Percentiles rank a stretch among this genome's conserved stretches.
Conservation (phyloP, 1,284 basidiomycete genomes). For the Austroboletus rostrupii region DNA sequence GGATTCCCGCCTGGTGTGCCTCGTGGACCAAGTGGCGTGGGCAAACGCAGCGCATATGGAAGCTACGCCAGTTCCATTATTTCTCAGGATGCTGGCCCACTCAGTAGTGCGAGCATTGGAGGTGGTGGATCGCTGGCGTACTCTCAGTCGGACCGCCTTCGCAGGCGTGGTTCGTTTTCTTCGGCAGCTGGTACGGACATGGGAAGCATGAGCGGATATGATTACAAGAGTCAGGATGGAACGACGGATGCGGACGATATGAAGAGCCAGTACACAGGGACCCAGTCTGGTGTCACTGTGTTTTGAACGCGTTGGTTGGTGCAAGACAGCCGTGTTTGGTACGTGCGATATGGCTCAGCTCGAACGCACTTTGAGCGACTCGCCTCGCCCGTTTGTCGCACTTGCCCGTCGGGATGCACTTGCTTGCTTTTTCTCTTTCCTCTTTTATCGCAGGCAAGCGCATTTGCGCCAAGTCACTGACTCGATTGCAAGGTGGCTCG, state of each 20-base stretch:
- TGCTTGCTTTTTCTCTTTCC: not conserved
- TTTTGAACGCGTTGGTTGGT: constrained; percentile 44
- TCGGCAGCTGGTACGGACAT: constrained; percentile 72
- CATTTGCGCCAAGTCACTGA: constrained; percentile 7
- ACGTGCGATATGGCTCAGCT: constrained; percentile 10
- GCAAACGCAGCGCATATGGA: constrained; percentile 72
- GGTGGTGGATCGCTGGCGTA: constrained; percentile 59
- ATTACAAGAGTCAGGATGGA: constrained; percentile 86
- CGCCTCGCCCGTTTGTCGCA: not conserved
- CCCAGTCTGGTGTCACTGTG: constrained; percentile 78
- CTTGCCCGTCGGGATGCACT: constrained; percentile 6
- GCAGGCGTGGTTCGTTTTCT: constrained; percentile 67
- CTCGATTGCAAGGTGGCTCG: constrained; percentile 4
- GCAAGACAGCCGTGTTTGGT: constrained; percentile 5
- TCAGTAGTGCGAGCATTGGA: constrained; percentile 45
- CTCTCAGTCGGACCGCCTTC: constrained; percentile 74
- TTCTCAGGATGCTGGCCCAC: constrained; percentile 78
- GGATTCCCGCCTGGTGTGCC: constrained; percentile 65
- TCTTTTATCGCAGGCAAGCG: constrained; percentile 15
- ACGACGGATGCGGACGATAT: constrained; percentile 73
- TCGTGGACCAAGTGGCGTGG: constrained; percentile 46
- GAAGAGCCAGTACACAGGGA: constrained; percentile 80
- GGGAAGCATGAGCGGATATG: constrained; percentile 72
- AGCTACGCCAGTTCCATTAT: constrained; percentile 90
- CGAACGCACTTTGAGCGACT: constrained; percentile 13